A percentile compares a stretch with the other conserved stretches of the same genome.
Evolutionary conservation across 768 basidiomycete genomes (phyloP).

Genomic region (Boletus rex-veris): DNA sequence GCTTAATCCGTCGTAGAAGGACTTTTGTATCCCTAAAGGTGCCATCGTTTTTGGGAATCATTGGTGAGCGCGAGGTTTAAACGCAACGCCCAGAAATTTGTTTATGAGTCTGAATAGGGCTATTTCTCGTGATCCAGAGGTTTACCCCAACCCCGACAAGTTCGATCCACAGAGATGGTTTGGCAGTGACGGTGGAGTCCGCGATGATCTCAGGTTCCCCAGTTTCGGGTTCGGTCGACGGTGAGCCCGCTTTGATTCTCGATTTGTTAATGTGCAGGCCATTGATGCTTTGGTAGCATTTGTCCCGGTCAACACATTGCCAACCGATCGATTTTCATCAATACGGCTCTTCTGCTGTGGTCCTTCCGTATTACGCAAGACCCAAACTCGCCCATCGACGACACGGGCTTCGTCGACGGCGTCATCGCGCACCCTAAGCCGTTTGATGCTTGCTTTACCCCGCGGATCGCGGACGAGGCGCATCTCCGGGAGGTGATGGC

Average conservation of each 20-base stretch:
- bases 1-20: conserved; percentile 26
- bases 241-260: conserved; percentile 11
- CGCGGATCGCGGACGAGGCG: conserved; percentile 34
- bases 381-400: conserved; percentile 53
- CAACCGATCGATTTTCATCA: conserved; percentile 61
- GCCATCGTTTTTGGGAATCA: conserved; percentile 37
- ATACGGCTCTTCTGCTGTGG: conserved; percentile 61
- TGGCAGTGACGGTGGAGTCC: conserved; percentile 33
- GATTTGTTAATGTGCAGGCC: background rate
- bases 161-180: conserved; percentile 63
- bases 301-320: conserved; percentile 66
- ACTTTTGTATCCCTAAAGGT: conserved; percentile 35
- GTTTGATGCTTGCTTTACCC: conserved; percentile 56
- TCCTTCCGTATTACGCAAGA: conserved; percentile 57
- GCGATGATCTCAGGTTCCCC: conserved; percentile 51
- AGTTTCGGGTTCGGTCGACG: conserved; percentile 56
- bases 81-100: background rate
- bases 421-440: conserved; percentile 63
- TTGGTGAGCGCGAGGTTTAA: conserved; percentile 22
- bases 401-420: conserved; percentile 57
- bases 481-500: conserved; percentile 27
- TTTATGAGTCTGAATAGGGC: conserved; percentile 34
- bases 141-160: conserved; percentile 56
- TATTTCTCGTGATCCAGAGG: conserved; percentile 52
- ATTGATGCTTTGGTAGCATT: conserved; percentile 35